A percentile compares a stretch with the other conserved stretches of the same genome.
phyloP scores from a whole-genome alignment of 768 basidiomycete genomes.

The Tephrocybe sp. region DNA sequence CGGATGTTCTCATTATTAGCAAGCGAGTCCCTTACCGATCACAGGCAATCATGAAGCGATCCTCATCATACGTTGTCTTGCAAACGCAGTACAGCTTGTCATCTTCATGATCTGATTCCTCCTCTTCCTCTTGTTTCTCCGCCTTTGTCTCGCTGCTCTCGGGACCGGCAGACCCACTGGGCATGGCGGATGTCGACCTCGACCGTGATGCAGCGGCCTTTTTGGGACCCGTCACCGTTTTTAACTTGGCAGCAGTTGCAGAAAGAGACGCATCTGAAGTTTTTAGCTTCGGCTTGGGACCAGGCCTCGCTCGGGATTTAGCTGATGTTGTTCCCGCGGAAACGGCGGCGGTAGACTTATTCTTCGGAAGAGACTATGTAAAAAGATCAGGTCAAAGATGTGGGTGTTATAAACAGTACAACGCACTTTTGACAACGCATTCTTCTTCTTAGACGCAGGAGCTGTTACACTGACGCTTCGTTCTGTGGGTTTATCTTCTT shows the following conservation, averaged over 20 bases:
- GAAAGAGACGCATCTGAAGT: constrained; percentile 17
- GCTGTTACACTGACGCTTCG: constrained; percentile 17
- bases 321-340: constrained; percentile 14
- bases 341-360: constrained; percentile 19
- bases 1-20: background rate
- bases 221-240: constrained; percentile 25
- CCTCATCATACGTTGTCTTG: constrained; percentile 84
- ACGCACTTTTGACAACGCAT: constrained; percentile 37
- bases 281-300: constrained; percentile 31
- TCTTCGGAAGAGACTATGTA: constrained; percentile 23
- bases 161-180: constrained; percentile 40
- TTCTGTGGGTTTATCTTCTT: constrained; percentile 27
- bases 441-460: constrained; percentile 42
- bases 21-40: constrained; percentile 61
- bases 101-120: constrained; percentile 51
- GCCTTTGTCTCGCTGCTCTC: constrained; percentile 35
- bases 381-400: constrained; percentile 11
- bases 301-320: constrained; percentile 30
- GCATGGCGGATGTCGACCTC: constrained; percentile 71
- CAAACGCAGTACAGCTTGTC: constrained; percentile 89
- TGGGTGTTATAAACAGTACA: background rate
- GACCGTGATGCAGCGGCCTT: constrained; percentile 53
- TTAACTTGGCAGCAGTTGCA: constrained; percentile 17
- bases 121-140: constrained; percentile 48
- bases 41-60: constrained; percentile 90